Base-by-base conservation (phyloP, 2,329 filamentous ascomycete species). In the Annulohypoxylon truncatum region DNA sequence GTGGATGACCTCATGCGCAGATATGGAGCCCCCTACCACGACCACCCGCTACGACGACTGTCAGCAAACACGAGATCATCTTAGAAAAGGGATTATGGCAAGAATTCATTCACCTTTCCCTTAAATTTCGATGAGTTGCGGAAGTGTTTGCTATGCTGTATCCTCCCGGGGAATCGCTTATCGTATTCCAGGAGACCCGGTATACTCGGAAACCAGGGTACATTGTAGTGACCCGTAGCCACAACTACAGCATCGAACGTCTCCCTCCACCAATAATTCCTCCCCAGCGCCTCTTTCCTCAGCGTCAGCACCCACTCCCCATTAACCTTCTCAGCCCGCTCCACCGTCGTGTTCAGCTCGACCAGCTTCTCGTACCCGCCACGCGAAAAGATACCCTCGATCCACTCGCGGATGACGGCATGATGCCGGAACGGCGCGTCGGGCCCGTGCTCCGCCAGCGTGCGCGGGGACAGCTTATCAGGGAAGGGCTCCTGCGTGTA, bases 101-200 rank as follows among this genome's bases (percentile, higher is more conserved):
- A n/a, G n/a, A n/a, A 10, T 7, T 24, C 18, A 51, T 56, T 57
- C 24, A 77, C 75, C 71, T 81, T 81, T 10, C 73, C 78, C 50
- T 61, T 68, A 51, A 77, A 69, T 13, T 58, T 55, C 22, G 52
- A 54, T 4, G 62, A 42, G 2, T 31, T 83, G 10, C 91, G 85
- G 72, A 92, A 95, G 66, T 86, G 85, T 73, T 93, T 94, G 0
- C 92, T 92, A 72, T 92, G 90, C 2, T 82, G 82, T 20, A 92
- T 82, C 7, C 78, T 72, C 0, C 79, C 80, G 0, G 86, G 84
- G 66, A 85, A 87, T 3, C 73, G 70, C 5, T 76, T 56, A 71
- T 89, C 85, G 84, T 85, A 91, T 15, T 82, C 80, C 20, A 79
- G 74, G 1, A 91, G 80, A 0, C 90, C 90, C 0, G 80, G 75